Conservation (phyloP, 139 green algal genomes). For the Closterium sp. region DNA sequence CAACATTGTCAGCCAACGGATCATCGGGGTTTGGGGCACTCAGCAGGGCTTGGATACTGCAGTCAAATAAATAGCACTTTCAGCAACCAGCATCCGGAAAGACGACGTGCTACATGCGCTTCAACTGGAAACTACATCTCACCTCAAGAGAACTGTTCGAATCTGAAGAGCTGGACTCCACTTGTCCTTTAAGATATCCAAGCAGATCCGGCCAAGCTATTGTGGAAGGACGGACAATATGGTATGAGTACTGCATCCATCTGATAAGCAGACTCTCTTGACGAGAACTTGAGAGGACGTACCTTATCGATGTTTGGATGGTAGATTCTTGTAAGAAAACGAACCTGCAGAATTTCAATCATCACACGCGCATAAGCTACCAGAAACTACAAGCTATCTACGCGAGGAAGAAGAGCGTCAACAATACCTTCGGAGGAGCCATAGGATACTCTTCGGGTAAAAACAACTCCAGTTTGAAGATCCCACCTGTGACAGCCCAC, state of each 20-base stretch:
- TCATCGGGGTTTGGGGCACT: conserved; percentile 97
- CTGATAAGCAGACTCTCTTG: neutral
- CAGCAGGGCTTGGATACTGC: conserved; percentile 92
- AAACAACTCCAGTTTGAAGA: conserved; percentile 98
- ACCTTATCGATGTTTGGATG: conserved; percentile 97
- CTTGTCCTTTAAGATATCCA: conserved; percentile 99
- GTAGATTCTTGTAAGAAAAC: conserved; percentile 99
- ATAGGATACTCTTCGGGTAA: conserved; percentile 99
- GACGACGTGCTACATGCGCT: neutral
- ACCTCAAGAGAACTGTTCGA: conserved; percentile 87
- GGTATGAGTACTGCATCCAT: neutral
- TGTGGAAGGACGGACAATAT: neutral
- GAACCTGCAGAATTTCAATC: conserved; percentile 56
- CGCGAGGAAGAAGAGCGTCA: neutral
- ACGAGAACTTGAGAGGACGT: neutral
- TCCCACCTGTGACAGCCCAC: conserved; percentile 67
- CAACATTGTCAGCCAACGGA: conserved; percentile 92
- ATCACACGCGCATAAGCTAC: neutral
- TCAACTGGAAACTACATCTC: neutral
- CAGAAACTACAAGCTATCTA: neutral
- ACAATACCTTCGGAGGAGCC: conserved; percentile 88
- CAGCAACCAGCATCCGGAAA: neutral
- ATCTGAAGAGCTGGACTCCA: conserved; percentile 99
- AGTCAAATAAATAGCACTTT: neutral
- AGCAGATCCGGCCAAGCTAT: conserved; percentile 92